Evolutionary conservation across 1,284 basidiomycete species (phyloP), one percentile per base, ranked within the genome.

Genomic region (Microbotryum intermedium): DNA sequence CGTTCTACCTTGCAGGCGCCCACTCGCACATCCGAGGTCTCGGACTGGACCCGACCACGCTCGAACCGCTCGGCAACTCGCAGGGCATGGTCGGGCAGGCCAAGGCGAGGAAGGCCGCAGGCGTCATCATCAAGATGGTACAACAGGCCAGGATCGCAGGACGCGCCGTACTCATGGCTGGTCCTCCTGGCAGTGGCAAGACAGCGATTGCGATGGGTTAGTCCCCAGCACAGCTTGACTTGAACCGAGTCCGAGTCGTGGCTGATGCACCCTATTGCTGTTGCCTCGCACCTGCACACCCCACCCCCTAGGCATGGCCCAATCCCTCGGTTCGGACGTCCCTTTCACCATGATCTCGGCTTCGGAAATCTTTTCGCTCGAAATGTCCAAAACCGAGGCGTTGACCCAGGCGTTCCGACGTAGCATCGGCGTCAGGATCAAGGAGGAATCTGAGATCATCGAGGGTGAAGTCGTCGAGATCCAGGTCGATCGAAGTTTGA

Each of bases 381-480:
- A 82, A 72, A 95, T 97, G 90, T 93, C 89, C 48, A 98, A 97
- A 79, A 98, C 95, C 1, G 95, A 98, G 74, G 92, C 93, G 34
- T 82, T 98, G 65, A 97, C 91, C 2, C 94, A 98, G 76, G 91
- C 93, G 0, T 91, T 98, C 77, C 81, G 93, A 70, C 80, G 92
- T 69, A 91, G 90, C 70, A 97, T 97, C 72, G 94, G 94, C 39
- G 91, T 98, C 0, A 82, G 93, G 54, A 97, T 98, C 74, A 94
- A 90, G 75, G 94, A 98, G 74, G 94, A 98, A 78, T 90, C 89
- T 3, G 94, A 98, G 74, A 83, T 97, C 50, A 93, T 98, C 65
- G 91, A 97, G 75, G 94, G 95, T 61, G 95, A 98, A 75, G 91
- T 98, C 2, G 92, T 98, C 11, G 94, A 99, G 77, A 93, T 98